Evolutionary conservation across 2,329 filamentous ascomycete genomes (phyloP), one percentile per base, ranked within the genome.

Genomic region (Penicillium expansum): DNA sequence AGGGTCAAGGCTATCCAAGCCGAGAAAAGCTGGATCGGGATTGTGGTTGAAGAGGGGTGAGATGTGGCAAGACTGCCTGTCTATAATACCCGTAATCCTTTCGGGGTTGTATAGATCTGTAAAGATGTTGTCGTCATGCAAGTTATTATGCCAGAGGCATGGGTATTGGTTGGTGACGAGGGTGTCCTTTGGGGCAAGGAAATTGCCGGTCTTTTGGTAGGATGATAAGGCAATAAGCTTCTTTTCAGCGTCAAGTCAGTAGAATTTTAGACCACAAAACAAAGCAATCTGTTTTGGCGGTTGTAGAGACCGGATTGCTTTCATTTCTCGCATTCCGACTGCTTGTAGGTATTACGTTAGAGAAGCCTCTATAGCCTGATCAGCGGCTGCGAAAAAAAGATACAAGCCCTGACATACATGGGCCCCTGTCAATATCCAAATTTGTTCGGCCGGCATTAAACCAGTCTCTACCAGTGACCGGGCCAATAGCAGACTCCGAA

Each of bases 121-220:
- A 29, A 72, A 74, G 50, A 73, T 57, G 55, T 71, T 71, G 22
- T 68, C 65, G 59, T 64, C 58, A 47, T 71, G 65, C 22, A 71
- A 55, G 62, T 71, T 65, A 56, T 68, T 60, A 55, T 71, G 68
- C 66, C 68, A 73, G 48, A 71, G 60, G 54, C 51, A 58, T 2
- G 65, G 62, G 2, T 32, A 58, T 2, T 65, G 62, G 2, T 32
- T 66, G 30, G 56, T 64, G 16, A 65, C 63, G 16, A 59, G 35
- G 39, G 57, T 56, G 39, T 67, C 60, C 18, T 64, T 63, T 37
- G 68, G 68, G 41, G 68, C 61, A 54, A 70, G 62, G 33, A 52
- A 38, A 51, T 63, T 56, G 22, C 67, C 18, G 24, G 69, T 52
- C 48, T 68, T 53, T 62, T 20, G 59, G 56, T 70, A 69, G 38